Conservation (phyloP, 129 eudicot species). For the sunflower (Helianthus annuus) region HanXRQr2.0-SUNRISE NC_035437.2:115402886-115403385, state of each 20-base stretch:
- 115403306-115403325: no score
- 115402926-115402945: constrained; percentile 12
- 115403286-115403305: no score
- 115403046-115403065: constrained; percentile 94
- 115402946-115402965: constrained; percentile 4
- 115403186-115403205: no score
- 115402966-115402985: not conserved
- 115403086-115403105: constrained; percentile 93
- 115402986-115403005: not conserved
- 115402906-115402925: not conserved
- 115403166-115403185: no score
- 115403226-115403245: no score
- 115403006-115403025: not conserved
- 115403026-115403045: constrained; percentile 65
- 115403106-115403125: constrained; percentile 59
- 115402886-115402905: constrained; percentile 24
- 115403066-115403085: constrained; percentile 81
- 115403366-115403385: no score
- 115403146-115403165: not conserved
- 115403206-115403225: no score
- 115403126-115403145: constrained; percentile 44
- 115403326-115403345: no score
- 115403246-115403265: no score
- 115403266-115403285: no score
- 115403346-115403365: no score